Percentiles rank a stretch among this genome's conserved stretches.
Evolutionary conservation across 2,329 filamentous ascomycete genomes (phyloP).

Genomic region (Xylariaceae sp.): DNA sequence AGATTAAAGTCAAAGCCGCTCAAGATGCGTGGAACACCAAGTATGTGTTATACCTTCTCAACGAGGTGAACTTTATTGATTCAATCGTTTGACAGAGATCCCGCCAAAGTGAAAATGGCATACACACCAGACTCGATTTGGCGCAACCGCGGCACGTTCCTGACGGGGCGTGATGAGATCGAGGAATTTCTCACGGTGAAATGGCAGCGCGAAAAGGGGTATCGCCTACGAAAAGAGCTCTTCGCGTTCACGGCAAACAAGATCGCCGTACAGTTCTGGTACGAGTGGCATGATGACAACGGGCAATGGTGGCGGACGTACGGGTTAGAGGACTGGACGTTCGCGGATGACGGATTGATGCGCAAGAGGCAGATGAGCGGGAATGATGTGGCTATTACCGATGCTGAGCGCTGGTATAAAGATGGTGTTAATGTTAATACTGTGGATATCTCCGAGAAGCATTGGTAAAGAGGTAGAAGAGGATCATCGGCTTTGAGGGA

Average conservation of each 20-base stretch:
- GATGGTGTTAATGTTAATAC: conserved; percentile 65
- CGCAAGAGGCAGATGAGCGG: conserved; percentile 72
- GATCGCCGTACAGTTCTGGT: conserved; percentile 85
- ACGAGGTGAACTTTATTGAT: background rate
- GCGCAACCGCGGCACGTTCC: conserved; percentile 71
- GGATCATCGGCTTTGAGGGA: background rate
- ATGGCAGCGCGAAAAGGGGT: conserved; percentile 68
- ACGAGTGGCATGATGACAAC: conserved; percentile 67
- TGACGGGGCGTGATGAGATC: conserved; percentile 66
- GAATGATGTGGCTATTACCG: conserved; percentile 62
- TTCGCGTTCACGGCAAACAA: conserved; percentile 72
- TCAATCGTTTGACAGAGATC: conserved; percentile 47
- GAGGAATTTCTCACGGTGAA: conserved; percentile 66
- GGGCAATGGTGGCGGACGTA: conserved; percentile 87
- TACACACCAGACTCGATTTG: conserved; percentile 77
- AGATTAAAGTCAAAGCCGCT: conserved; percentile 75
- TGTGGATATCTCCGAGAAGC: conserved; percentile 62
- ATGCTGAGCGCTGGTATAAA: conserved; percentile 64
- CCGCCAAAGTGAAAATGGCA: conserved; percentile 60
- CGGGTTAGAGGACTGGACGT: conserved; percentile 78
- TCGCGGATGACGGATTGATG: conserved; percentile 66
- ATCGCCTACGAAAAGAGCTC: conserved; percentile 75
- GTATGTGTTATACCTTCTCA: conserved; percentile 38
- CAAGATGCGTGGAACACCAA: conserved; percentile 80
- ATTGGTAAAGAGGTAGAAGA: conserved; percentile 49